phyloP scores from a whole-genome alignment of 2,329 filamentous ascomycete species.

The Penicillium sp. region DNA sequence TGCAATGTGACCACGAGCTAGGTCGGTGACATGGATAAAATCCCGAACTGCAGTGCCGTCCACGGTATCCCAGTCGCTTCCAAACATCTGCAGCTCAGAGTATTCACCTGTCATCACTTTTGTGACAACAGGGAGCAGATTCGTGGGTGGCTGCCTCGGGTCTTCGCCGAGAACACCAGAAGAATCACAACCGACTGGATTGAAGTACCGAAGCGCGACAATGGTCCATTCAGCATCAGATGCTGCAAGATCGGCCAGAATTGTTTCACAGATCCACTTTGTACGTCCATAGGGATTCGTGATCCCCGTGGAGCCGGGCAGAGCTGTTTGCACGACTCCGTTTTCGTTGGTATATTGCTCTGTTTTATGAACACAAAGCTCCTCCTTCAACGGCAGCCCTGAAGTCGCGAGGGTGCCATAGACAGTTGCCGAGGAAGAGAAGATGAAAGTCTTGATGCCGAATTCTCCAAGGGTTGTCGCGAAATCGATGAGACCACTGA shows the following conservation, averaged over 20 bases:
- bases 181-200: conserved; percentile 68
- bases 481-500: conserved; percentile 66
- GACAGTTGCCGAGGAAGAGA: conserved; percentile 70
- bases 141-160: conserved; percentile 64
- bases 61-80: conserved; percentile 66
- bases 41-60: conserved; percentile 70
- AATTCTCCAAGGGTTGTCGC: conserved; percentile 61
- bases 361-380: conserved; percentile 58
- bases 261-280: conserved; percentile 71
- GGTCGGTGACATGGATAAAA: conserved; percentile 70
- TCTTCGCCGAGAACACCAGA: conserved; percentile 68
- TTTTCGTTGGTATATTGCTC: conserved; percentile 51
- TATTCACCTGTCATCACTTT: conserved; percentile 63
- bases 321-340: conserved; percentile 47
- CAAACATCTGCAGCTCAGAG: conserved; percentile 63
- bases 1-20: conserved; percentile 66
- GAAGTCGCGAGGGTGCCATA: conserved; percentile 62
- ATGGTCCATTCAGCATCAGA: conserved; percentile 67
- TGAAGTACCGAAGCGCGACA: conserved; percentile 69
- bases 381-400: conserved; percentile 59
- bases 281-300: conserved; percentile 69
- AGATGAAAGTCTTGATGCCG: conserved; percentile 68
- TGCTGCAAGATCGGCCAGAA: conserved; percentile 64
- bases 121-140: conserved; percentile 67
- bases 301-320: conserved; percentile 59